Evolutionary conservation across 164 flowering plant species (phyloP).

Genomic region (Pachysandra terminalis): DNA sequence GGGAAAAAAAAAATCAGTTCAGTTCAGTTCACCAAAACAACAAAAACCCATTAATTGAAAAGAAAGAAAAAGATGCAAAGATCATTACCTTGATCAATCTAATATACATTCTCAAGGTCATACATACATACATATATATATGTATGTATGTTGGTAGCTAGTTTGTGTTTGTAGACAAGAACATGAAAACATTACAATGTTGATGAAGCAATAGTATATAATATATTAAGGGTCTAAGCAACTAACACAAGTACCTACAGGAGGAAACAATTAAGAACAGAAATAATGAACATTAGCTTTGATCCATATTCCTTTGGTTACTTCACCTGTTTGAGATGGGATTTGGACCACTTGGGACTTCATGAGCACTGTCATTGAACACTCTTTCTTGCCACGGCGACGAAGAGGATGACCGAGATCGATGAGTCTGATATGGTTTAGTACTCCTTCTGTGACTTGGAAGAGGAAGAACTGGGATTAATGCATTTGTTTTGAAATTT

Average conservation of each 20-base stretch:
- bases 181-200: background rate
- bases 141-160: background rate
- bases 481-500: background rate
- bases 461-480: constrained; percentile 8
- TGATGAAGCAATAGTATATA: background rate
- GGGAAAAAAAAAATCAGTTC: background rate
- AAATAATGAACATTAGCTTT: background rate
- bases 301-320: background rate
- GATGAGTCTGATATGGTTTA: background rate
- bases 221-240: background rate
- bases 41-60: background rate
- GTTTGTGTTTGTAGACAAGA: background rate
- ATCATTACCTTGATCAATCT: background rate
- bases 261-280: background rate
- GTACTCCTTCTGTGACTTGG: background rate
- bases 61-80: background rate
- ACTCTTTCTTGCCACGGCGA: constrained; percentile 21
- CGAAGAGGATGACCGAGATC: background rate
- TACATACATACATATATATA: no score
- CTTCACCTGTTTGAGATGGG: constrained; percentile 50
- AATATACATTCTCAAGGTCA: background rate
- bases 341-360: constrained; percentile 61
- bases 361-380: constrained; percentile 38
- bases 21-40: no score
- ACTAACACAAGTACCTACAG: background rate